Percentiles rank a stretch among this genome's conserved stretches.
Conservation (phyloP, 1,284 basidiomycete species). For the Ustilago tritici region DNA sequence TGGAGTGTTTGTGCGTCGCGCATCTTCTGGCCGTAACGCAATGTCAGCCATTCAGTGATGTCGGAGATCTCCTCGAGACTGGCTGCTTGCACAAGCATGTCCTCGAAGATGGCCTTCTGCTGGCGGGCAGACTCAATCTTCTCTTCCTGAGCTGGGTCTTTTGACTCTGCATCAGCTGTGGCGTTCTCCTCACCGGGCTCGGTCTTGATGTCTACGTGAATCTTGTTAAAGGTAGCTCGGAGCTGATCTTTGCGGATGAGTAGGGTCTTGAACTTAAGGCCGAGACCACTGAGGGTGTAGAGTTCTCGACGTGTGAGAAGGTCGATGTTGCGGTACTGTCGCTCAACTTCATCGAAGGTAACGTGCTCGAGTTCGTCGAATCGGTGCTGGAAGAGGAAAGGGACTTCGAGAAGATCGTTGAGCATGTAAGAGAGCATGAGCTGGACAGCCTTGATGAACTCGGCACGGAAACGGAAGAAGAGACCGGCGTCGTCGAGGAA, state of each 20-base stretch:
- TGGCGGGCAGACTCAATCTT: constrained; percentile 18
- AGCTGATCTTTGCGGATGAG: constrained; percentile 62
- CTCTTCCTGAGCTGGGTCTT: constrained; percentile 5
- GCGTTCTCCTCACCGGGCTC: constrained; percentile 80
- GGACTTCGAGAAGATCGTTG: constrained; percentile 87
- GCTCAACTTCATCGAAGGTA: constrained; percentile 43
- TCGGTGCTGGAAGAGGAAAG: constrained; percentile 93
- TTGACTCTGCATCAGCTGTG: constrained; percentile 45
- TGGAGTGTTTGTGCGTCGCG: constrained; percentile 70
- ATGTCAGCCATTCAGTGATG: constrained; percentile 87
- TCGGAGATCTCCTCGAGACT: constrained; percentile 90
- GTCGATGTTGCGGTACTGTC: constrained; percentile 44
- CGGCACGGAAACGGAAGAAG: constrained; percentile 76
- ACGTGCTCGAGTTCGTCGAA: constrained; percentile 88
- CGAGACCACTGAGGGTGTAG: constrained; percentile 78
- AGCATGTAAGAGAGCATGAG: constrained; percentile 86
- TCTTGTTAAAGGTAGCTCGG: constrained; percentile 56
- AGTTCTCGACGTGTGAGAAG: constrained; percentile 64
- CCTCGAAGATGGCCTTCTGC: constrained; percentile 49
- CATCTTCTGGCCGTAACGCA: constrained; percentile 77
- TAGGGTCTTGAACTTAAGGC: constrained; percentile 67
- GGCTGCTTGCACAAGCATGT: constrained; percentile 69
- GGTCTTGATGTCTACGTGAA: constrained; percentile 73
- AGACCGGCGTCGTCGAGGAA: constrained; percentile 75
- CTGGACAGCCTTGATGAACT: constrained; percentile 84